Evolutionary conservation across 345 rosid species (phyloP).

Genomic region (Pseudoturritis turrita): DNA sequence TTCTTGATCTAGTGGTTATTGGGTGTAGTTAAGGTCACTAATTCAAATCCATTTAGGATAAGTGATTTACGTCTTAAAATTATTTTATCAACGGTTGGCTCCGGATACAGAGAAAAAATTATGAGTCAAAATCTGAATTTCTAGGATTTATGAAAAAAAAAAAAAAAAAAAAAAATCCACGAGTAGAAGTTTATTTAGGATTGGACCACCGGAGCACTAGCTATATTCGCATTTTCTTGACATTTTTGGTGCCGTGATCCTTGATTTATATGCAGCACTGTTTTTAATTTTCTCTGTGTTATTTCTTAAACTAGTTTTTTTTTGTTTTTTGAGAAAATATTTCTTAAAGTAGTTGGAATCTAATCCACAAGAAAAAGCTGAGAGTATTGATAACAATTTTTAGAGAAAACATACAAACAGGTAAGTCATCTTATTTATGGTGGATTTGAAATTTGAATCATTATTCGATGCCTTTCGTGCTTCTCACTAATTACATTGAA

Average conservation of each 20-base stretch:
- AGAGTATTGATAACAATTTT: not conserved
- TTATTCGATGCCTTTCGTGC: constrained; percentile 3
- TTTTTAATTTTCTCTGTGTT: not conserved
- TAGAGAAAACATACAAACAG: not conserved
- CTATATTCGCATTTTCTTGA: not conserved
- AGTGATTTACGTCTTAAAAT: no score
- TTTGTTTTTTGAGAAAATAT: no score
- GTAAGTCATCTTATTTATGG: not conserved
- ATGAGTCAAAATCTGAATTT: no score
- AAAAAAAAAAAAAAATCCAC: no score
- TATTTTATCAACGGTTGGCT: no score
- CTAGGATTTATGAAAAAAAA: no score
- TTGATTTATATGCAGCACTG: not conserved
- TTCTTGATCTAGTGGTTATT: no score
- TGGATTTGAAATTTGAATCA: constrained; percentile 10
- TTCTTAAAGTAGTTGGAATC: not conserved
- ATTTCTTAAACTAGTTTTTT: not conserved
- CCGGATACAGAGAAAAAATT: no score
- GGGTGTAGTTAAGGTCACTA: no score
- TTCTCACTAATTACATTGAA: not conserved
- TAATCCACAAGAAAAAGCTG: not conserved
- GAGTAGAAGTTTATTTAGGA: not conserved
- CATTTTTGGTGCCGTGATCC: not conserved
- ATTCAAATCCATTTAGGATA: no score
- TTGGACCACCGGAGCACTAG: not conserved